Percentiles rank a stretch among this genome's conserved stretches.
Evolutionary conservation across 2,329 filamentous ascomycete genomes (phyloP).

Genomic region (Aspergillus clavatus): DNA sequence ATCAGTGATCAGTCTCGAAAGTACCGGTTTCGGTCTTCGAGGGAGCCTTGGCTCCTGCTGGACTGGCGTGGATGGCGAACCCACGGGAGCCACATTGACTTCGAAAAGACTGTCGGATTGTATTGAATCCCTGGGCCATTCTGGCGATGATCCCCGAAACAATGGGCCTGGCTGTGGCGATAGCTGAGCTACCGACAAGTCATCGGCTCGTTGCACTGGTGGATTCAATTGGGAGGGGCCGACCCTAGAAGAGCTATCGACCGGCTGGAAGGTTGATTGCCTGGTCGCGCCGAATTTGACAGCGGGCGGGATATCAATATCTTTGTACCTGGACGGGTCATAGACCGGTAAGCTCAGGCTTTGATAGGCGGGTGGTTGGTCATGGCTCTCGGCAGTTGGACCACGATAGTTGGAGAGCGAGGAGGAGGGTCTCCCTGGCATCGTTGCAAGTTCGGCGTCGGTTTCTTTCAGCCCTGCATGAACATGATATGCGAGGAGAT

Average conservation of each 20-base stretch:
- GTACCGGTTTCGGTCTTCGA: conserved; percentile 29
- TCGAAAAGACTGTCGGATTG: neutral
- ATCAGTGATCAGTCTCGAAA: conserved; percentile 35
- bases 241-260: neutral
- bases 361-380: conserved; percentile 26
- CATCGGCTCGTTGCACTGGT: neutral
- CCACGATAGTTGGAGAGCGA: conserved; percentile 2
- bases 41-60: conserved; percentile 10
- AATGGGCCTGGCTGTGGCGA: neutral
- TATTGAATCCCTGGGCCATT: neutral
- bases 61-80: neutral
- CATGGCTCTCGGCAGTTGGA: conserved; percentile 5
- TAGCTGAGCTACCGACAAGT: neutral
- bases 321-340: conserved; percentile 30
- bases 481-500: conserved; percentile 9
- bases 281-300: neutral
- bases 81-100: neutral
- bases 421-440: conserved; percentile 6
- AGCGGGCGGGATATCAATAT: conserved; percentile 4
- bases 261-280: neutral
- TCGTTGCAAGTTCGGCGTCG: conserved; percentile 5
- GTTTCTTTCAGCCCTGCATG: conserved; percentile 1
- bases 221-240: neutral
- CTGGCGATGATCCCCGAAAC: neutral
- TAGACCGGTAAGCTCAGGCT: conserved; percentile 25